These are phyloP conservation scores for Zasmidium angulare DNA, from an alignment of 2,329 filamentous ascomycete genomes.

Conservation along the genomic window DNA sequence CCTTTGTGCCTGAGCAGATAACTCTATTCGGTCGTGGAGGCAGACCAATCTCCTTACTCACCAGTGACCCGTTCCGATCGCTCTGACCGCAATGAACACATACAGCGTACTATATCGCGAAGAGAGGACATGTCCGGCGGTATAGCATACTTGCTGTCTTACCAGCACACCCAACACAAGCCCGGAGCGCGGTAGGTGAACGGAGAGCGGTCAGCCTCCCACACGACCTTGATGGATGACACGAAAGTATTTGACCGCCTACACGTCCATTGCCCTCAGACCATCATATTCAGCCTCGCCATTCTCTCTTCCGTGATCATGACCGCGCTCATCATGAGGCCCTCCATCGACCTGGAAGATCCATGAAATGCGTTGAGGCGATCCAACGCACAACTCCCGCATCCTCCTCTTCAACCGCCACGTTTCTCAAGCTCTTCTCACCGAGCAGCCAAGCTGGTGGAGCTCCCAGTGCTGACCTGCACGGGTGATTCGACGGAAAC, in stretches of 20 bases:
- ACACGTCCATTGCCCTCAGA: neutral
- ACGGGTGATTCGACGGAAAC: conserved; percentile 3
- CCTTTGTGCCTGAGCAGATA: no score
- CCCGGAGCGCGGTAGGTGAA: neutral
- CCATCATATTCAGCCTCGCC: neutral
- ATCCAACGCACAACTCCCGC: neutral
- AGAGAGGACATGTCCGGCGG: no score
- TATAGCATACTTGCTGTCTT: no score
- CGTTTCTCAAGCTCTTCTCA: neutral
- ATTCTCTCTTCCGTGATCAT: neutral
- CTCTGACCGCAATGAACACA: no score
- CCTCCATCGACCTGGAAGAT: neutral
- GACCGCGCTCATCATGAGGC: neutral
- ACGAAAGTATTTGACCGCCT: conserved; percentile 2
- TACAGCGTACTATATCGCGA: no score
- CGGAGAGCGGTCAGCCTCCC: neutral
- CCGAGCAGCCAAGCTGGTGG: neutral
- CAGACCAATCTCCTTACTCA: no score
- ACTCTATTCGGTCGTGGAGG: no score
- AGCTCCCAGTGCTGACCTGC: neutral
- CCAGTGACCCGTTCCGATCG: no score
- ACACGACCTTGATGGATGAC: conserved; percentile 7
- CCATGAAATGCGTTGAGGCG: neutral
- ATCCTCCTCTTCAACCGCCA: neutral
- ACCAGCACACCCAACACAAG: no score